Base-by-base conservation (phyloP, 352 stramenopile species). In the Phytopythium cucurbitacearum region DNA sequence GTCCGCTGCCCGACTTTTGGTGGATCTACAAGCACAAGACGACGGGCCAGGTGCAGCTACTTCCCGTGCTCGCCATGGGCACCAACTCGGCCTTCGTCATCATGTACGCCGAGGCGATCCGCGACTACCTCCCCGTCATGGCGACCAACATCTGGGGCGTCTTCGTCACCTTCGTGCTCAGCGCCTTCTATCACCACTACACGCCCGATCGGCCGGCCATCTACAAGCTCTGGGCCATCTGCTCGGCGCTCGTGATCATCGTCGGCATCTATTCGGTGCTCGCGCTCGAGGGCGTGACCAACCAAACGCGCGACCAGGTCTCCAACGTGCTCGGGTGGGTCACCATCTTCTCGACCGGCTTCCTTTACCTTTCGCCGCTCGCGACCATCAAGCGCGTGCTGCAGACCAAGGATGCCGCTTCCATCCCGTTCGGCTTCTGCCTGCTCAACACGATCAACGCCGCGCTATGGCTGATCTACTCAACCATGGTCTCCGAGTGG, bases 121-220 rank as follows among this genome's bases (percentile, higher is more conserved):
- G 48, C 59, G 58, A 74, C 45, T 82, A 78, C 57, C 81, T 89
- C 49, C 78, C 75, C 12, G 59, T 87, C 8, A 67, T 87, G 28
- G 56, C 60, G 16, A 89, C 76, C 5, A 76, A 80, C 41, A 60
- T 69, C 5, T 57, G 82, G 16, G 78, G 78, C 3, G 65, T 62
- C 32, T 40, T 60, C n/a, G 67, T 72, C 1, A 84, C 60, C 39
- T 55, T 70, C 7, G 51, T 62, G 28, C 84, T 85, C 56, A 59
- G 84, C 43, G 48, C 44, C n/a, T 42, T 85, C 40, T 85, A 77
- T 55, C 81, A 74, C 44, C 48, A 49, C 32, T 73, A 60, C 57
- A 58, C 75, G 5, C 47, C 66, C 37, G 58, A 76, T 43, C 65
- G 65, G 34, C 33, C 28, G 1, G 59, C 59, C 3, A 57, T 69